A percentile compares a stretch with the other conserved stretches of the same genome.
These are phyloP conservation scores for Leccinum variabile DNA, from an alignment of 1,284 basidiomycete species.

Conservation along the genomic window DNA sequence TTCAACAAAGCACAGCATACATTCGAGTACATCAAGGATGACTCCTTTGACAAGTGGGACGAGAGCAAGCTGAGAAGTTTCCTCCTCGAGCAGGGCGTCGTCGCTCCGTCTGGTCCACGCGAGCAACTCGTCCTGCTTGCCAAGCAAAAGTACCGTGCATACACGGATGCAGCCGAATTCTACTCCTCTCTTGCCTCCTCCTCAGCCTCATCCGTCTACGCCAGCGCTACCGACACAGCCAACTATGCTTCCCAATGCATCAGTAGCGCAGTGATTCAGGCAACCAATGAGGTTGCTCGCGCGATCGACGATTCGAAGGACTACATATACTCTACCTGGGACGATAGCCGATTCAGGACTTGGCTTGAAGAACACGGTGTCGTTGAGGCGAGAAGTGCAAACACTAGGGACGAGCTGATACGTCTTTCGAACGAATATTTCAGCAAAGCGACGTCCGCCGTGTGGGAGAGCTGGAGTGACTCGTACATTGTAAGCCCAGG, in stretches of 20 bases:
- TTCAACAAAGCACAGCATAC: constrained; percentile 63
- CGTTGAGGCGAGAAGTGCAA: constrained; percentile 63
- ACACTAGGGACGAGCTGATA: constrained; percentile 67
- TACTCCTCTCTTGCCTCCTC: constrained; percentile 54
- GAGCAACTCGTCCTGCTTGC: constrained; percentile 82
- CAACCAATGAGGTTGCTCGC: constrained; percentile 55
- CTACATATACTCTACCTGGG: constrained; percentile 88
- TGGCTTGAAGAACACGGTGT: constrained; percentile 79
- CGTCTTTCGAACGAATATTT: constrained; percentile 71
- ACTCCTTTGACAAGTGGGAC: constrained; percentile 74
- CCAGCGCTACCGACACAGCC: constrained; percentile 19
- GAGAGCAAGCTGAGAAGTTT: constrained; percentile 80
- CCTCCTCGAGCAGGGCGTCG: constrained; percentile 84
- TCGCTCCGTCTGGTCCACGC: constrained; percentile 73
- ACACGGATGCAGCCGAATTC: constrained; percentile 53
- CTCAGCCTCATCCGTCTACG: constrained; percentile 56
- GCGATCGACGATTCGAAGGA: constrained; percentile 77
- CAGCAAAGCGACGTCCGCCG: constrained; percentile 56
- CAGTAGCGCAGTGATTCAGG: constrained; percentile 45
- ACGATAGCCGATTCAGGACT: constrained; percentile 65
- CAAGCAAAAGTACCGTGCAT: constrained; percentile 66
- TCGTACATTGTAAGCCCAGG: constrained; percentile 67
- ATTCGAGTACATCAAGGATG: constrained; percentile 56
- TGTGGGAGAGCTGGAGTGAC: constrained; percentile 86
- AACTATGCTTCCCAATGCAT: constrained; percentile 49